Evolutionary conservation across 2,329 filamentous ascomycete species (phyloP).

Genomic region (Alternaria sp.): DNA sequence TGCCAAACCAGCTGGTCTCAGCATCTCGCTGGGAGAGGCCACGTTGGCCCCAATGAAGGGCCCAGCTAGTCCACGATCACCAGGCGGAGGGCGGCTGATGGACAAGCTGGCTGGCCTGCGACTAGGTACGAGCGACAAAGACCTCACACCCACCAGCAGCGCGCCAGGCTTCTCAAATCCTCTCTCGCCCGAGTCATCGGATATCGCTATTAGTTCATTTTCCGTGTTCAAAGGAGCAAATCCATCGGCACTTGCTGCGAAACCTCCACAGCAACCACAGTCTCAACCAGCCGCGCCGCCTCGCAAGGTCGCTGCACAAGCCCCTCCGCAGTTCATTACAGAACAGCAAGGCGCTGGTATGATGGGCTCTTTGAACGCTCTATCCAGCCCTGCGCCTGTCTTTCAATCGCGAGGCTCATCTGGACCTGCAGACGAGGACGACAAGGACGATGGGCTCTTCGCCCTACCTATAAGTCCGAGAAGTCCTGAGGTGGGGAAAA

Average conservation of each 20-base stretch:
- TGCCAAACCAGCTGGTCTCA: constrained; percentile 53
- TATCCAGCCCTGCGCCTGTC: constrained; percentile 43
- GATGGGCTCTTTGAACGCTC: constrained; percentile 57
- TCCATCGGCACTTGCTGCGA: constrained; percentile 52
- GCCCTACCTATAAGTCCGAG: constrained; percentile 86
- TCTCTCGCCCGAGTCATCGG: constrained; percentile 69
- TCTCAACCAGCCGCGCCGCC: constrained; percentile 32
- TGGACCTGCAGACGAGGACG: constrained; percentile 52
- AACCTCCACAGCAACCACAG: constrained; percentile 50
- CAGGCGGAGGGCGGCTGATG: constrained; percentile 72
- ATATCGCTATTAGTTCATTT: constrained; percentile 69
- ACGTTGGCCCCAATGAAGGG: constrained; percentile 58
- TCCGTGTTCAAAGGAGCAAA: constrained; percentile 64
- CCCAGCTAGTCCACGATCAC: constrained; percentile 67
- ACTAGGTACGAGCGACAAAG: constrained; percentile 74
- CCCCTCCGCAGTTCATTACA: constrained; percentile 50
- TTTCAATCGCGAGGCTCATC: constrained; percentile 43
- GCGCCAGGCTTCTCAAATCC: constrained; percentile 53
- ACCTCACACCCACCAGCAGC: constrained; percentile 61
- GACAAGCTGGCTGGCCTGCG: constrained; percentile 84
- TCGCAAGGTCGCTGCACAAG: constrained; percentile 45
- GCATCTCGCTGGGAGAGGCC: constrained; percentile 47
- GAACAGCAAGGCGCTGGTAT: constrained; percentile 50
- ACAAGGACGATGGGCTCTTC: constrained; percentile 82
- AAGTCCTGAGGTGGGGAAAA: constrained; percentile 84